A percentile compares a stretch with the other conserved stretches of the same genome.
phyloP scores from a whole-genome alignment of 177 flowering plant genomes.

The Tripterygium wilfordii region DNA sequence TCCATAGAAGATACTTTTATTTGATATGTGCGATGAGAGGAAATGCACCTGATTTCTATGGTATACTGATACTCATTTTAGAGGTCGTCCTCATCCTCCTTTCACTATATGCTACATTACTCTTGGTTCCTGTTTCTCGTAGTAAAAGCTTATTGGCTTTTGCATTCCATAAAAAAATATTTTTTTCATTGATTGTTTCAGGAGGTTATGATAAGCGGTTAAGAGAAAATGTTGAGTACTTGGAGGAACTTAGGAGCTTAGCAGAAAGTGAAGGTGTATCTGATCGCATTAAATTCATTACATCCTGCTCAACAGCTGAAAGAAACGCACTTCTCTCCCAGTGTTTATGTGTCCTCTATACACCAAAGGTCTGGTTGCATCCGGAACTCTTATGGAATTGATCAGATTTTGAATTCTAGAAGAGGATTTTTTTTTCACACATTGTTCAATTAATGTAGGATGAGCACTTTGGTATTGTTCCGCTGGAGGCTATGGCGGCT shows the following conservation, averaged over 20 bases:
- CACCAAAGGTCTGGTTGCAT: conserved; percentile 59
- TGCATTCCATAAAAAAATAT: too few relatives aligned
- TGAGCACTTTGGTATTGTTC: conserved; percentile 97
- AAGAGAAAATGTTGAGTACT: conserved; percentile 82
- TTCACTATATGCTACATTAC: too few relatives aligned
- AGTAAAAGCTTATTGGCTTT: not conserved
- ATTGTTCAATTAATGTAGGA: conserved; percentile 45
- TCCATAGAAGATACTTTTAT: too few relatives aligned
- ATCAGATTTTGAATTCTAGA: not conserved
- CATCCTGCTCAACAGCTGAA: conserved; percentile 87
- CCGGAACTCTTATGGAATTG: not conserved
- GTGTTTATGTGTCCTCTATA: conserved; percentile 82
- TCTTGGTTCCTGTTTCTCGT: too few relatives aligned
- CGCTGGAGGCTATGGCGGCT: conserved; percentile 98
- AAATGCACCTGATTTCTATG: too few relatives aligned
- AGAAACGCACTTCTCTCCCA: conserved; percentile 78
- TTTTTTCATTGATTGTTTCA: conserved; percentile 16
- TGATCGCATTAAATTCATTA: conserved; percentile 58
- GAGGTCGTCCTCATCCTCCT: too few relatives aligned
- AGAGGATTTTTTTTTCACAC: not conserved
- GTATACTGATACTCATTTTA: too few relatives aligned
- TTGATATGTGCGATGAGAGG: too few relatives aligned
- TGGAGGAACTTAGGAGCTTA: conserved; percentile 73
- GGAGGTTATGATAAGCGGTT: conserved; percentile 93
- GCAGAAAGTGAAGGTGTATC: conserved; percentile 71